phyloP scores from a whole-genome alignment of 495 filamentous ascomycete species.

The Evansstolkia leycettana region DNA sequence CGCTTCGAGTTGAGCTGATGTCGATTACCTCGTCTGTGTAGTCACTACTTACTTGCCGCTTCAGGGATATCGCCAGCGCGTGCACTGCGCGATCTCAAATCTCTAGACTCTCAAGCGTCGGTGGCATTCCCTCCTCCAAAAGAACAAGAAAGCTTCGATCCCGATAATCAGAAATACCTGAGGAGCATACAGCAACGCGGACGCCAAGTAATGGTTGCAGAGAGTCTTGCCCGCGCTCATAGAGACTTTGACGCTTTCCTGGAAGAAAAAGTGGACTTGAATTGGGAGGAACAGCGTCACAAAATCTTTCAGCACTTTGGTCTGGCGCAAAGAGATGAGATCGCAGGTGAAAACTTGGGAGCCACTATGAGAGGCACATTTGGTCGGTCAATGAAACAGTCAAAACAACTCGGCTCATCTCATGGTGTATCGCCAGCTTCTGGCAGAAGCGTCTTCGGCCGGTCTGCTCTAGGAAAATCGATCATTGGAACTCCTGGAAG shows the following conservation, averaged over 20 bases:
- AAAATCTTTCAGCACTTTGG: conserved; percentile 95
- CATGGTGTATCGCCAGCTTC: conserved; percentile 23
- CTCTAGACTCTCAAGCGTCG: conserved; percentile 35
- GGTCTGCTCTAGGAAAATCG: conserved; percentile 60
- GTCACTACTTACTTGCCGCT: conserved; percentile 76
- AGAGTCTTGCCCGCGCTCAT: conserved; percentile 73
- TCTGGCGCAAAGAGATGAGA: conserved; percentile 51
- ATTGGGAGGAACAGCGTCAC: conserved; percentile 88
- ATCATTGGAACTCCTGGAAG: conserved; percentile 67
- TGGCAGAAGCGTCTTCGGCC: conserved; percentile 56
- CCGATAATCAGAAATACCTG: conserved; percentile 74
- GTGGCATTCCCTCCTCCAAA: conserved; percentile 26
- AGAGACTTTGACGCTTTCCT: conserved; percentile 86
- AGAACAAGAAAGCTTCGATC: conserved; percentile 41
- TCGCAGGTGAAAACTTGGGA: conserved; percentile 26
- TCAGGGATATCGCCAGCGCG: conserved; percentile 75
- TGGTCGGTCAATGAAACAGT: conserved; percentile 41
- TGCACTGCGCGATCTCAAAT: conserved; percentile 65
- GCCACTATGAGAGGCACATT: conserved; percentile 37
- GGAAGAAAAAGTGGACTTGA: conserved; percentile 85
- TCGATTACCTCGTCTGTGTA: conserved; percentile 5
- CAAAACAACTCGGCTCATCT: conserved; percentile 19
- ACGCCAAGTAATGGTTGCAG: conserved; percentile 78
- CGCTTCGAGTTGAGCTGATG: background rate
- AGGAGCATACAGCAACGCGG: conserved; percentile 78